Base-by-base conservation (phyloP, 805 yeast species). In the Kodamaea neixiangensis region DNA sequence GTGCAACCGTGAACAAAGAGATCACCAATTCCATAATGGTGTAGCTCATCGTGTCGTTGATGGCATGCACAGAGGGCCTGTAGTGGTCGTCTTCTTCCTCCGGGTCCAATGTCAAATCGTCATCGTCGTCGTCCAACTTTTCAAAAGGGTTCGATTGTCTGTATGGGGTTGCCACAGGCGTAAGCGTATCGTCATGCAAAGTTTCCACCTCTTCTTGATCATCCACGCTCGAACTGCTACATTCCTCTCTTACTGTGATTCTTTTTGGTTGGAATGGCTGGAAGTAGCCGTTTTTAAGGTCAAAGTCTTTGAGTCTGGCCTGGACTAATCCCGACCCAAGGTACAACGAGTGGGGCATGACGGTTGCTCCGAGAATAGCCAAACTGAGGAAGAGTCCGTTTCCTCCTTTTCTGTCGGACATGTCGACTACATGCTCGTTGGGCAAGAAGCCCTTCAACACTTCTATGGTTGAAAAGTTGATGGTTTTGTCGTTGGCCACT, bases 341-440 rank as follows among this genome's bases (percentile, higher is more conserved):
- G 60, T 87, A 89, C 46, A 91, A 71, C 1, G 92, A 85, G 63
- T 91, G 97, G 1, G 97, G 97, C 97, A 91, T 91, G 19, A 91
- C 97, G 0, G 97, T 91, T 9, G 97, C 97, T 19, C 97, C 97
- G 48, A 90, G 74, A 45, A 91, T 88, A 20, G 96, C 97, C 57
- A 92, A 75, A 19, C 93, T 82, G 17, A 89, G 71, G 61, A 85
- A 90, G 22, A 88, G 68, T 0, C 96, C 94, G 61, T 80, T 68
- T 29, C 67, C 66, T 11, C 67, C 68, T 40, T 59, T 53, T 34
- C 51, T 47, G 25, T 53, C 57, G 6, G 48, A 44, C 59, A 56
- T 54, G 33, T 56, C 72, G 21, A 77, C 65, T 14, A 74, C 71
- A 34, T 66, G 69, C n/a, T 63, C 66, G 25, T 70, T 66, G n/a